phyloP scores from a whole-genome alignment of 768 basidiomycete species.

The Amanita exitialis region DNA sequence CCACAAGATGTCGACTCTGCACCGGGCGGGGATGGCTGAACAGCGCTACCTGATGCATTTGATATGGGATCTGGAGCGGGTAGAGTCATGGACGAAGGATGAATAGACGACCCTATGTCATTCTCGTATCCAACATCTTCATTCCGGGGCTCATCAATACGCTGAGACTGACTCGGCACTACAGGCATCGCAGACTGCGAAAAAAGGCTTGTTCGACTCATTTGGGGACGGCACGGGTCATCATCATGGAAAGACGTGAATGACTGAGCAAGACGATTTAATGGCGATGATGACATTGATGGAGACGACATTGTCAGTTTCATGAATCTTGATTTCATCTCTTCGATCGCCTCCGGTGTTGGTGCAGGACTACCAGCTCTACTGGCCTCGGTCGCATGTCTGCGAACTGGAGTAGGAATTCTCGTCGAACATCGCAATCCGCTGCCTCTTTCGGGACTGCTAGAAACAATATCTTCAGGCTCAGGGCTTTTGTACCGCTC shows the following conservation, averaged over 20 bases:
- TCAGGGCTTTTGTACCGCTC: slow-evolving; percentile 17
- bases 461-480: slow-evolving; percentile 7
- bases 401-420: slow-evolving; percentile 16
- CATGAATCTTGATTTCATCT: slow-evolving; percentile 53
- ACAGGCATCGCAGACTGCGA: neutral
- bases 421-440: slow-evolving; percentile 11
- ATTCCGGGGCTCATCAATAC: neutral
- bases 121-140: neutral
- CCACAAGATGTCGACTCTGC: slow-evolving; percentile 35
- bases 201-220: neutral
- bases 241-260: slow-evolving; percentile 11
- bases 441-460: slow-evolving; percentile 4
- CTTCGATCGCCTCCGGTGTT: slow-evolving; percentile 43
- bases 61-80: slow-evolving; percentile 50
- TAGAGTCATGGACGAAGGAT: neutral
- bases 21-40: slow-evolving; percentile 10
- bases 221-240: slow-evolving; percentile 10
- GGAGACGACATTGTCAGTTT: slow-evolving; percentile 20
- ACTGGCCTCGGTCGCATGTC: slow-evolving; percentile 10
- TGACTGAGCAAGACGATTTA: slow-evolving; percentile 6
- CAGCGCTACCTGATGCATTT: slow-evolving; percentile 50
- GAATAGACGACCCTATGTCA: neutral
- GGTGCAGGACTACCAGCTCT: slow-evolving; percentile 20
- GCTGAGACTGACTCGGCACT: neutral
- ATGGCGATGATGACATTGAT: slow-evolving; percentile 9